A percentile compares a stretch with the other conserved stretches of the same genome.
These are phyloP conservation scores for Parathielavia hyrcaniae DNA, from an alignment of 495 filamentous ascomycete genomes.

Conservation along the genomic window DNA sequence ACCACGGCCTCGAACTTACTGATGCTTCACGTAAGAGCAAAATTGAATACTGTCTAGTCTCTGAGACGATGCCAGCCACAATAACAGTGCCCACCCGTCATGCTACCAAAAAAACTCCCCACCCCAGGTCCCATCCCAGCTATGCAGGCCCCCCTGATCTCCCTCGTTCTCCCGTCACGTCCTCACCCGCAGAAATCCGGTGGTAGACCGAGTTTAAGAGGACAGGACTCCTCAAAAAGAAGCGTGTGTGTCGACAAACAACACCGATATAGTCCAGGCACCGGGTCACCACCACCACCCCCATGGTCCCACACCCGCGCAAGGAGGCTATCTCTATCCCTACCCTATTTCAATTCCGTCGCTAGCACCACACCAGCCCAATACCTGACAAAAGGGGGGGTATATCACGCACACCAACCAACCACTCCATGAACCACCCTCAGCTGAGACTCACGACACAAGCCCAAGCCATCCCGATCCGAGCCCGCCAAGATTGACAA, in stretches of 20 bases:
- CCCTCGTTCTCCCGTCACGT: background rate
- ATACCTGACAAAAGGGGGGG: background rate
- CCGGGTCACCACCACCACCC: too few species aligned
- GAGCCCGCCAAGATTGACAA: background rate
- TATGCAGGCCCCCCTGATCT: background rate
- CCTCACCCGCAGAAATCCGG: background rate
- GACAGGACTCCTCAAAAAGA: background rate
- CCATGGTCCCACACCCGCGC: background rate
- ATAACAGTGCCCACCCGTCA: background rate
- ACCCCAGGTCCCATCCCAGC: background rate
- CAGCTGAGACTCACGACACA: background rate
- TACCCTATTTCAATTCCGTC: too few species aligned
- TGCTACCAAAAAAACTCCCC: background rate
- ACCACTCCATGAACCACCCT: constrained; percentile 4
- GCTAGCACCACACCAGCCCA: background rate
- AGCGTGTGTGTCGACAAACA: too few species aligned
- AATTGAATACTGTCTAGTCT: background rate
- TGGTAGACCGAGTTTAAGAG: background rate
- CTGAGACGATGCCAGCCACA: background rate
- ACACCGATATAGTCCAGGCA: too few species aligned
- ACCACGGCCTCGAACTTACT: too few species aligned
- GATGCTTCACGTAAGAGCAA: too few species aligned
- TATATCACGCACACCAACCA: background rate
- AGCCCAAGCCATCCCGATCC: background rate
- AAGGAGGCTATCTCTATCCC: background rate